phyloP scores from a whole-genome alignment of 1,284 basidiomycete genomes.

The Porodaedalea pini region DNA sequence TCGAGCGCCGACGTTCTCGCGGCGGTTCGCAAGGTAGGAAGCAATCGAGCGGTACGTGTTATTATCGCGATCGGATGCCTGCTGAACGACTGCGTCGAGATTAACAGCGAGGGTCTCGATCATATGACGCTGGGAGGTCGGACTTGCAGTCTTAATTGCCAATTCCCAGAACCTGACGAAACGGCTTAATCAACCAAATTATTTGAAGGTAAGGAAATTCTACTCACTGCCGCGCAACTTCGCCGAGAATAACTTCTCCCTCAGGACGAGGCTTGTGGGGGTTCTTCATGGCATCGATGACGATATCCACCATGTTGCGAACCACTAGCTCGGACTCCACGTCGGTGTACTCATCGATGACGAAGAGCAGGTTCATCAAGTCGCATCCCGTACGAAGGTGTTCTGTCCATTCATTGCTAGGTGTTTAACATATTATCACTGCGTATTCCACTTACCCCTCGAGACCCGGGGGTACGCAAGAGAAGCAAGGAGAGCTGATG shows the following conservation, averaged over 20 bases:
- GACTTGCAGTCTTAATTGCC: too few species aligned
- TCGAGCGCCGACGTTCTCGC: too few species aligned
- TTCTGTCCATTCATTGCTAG: conserved; percentile 19
- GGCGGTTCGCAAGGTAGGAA: background rate
- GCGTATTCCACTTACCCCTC: conserved; percentile 25
- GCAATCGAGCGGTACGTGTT: background rate
- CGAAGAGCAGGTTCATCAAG: conserved; percentile 40
- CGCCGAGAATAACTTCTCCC: conserved; percentile 32
- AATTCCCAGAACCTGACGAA: too few species aligned
- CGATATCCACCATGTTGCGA: conserved; percentile 28
- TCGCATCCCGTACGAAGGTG: conserved; percentile 33
- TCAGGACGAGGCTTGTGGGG: conserved; percentile 31
- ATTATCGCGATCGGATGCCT: conserved; percentile 35
- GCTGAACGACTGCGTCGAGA: conserved; percentile 50
- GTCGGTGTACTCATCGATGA: conserved; percentile 42
- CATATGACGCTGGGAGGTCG: too few species aligned
- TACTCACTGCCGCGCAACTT: conserved; percentile 32
- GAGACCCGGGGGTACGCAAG: conserved; percentile 26
- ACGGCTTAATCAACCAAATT: too few species aligned
- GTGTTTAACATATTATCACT: too few species aligned
- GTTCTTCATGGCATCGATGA: conserved; percentile 37
- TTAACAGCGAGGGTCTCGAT: conserved; percentile 51
- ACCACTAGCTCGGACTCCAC: conserved; percentile 27
- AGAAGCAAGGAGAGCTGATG: conserved; percentile 19
- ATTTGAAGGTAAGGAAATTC: background rate